Base-by-base conservation (phyloP, 1,284 basidiomycete genomes). In the Cutaneotrichosporon sp. region DNA sequence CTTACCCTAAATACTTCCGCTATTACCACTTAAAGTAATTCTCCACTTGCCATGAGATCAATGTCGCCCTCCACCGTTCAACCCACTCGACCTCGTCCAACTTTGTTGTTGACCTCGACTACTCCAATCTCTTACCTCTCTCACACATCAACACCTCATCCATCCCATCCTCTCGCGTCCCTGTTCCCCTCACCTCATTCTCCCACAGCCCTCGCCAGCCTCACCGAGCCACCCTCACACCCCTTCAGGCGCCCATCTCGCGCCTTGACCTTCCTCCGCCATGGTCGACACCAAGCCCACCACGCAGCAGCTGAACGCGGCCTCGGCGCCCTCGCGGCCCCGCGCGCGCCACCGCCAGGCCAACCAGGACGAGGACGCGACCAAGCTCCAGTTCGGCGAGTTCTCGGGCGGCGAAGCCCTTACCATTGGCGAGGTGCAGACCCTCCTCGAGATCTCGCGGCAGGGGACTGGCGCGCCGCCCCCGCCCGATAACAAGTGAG, bases 311-410 rank as follows among this genome's bases (percentile, higher is more conserved):
- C 54, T 66, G 31, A 59, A 50, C 7, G 47, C 54, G 8, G 18
- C 33, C 38, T 46, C 20, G 10, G n/a, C 36, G 1, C 36, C 49
- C 14, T 18, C 16, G n/a, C 9, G 22, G 20, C 25, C 51, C 22
- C 34, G 50, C 33, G 7, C 22, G 24, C 38, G 38, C 38, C 7
- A 18, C 1, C 38, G 38, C 18, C 38, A 42, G 16, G 38, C 38
- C 16, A 61, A 69, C 18, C 67, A 65, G 24, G 76, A 78, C 49
- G 76, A 78, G 55, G 76, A 78, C 63, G 76, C 76, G 34, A 77
- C 75, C 25, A 78, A 78, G 64, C 66, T 78, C 24, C 75, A 78
- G 64, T 78, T 78, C 54, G 76, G 76, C 62, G 76, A 77, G 20
- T 77, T 76, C 49, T 71, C 69, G 24, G 69, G 75, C 46, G 72